Percentiles rank a stretch among this genome's conserved stretches.
These are phyloP conservation scores for Boletus fagicola DNA, from an alignment of 768 basidiomycete genomes.

Conservation along the genomic window DNA sequence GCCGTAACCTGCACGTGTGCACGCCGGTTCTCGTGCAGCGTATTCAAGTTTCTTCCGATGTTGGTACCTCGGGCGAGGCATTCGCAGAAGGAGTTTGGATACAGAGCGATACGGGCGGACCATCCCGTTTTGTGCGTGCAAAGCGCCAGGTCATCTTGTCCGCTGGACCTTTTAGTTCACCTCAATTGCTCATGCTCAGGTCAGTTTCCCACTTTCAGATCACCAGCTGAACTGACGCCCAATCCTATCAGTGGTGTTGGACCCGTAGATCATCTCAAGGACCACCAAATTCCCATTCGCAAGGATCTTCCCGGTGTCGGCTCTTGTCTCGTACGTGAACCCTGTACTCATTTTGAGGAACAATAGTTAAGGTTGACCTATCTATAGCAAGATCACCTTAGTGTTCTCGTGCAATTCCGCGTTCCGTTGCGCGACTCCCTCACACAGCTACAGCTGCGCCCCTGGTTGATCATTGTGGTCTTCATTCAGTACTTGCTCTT, in stretches of 20 bases:
- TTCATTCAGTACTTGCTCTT: neutral
- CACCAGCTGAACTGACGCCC: neutral
- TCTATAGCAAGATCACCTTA: neutral
- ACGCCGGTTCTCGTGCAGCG: neutral
- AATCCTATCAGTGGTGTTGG: neutral
- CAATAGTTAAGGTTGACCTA: neutral
- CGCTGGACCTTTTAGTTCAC: neutral
- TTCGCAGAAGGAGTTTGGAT: neutral
- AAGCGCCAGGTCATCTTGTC: neutral
- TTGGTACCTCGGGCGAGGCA: neutral
- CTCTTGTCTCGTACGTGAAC: neutral
- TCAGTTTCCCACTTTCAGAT: neutral
- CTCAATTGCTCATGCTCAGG: neutral
- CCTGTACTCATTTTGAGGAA: neutral
- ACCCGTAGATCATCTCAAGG: neutral
- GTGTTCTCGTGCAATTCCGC: neutral
- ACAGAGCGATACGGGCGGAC: neutral
- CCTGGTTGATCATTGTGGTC: neutral
- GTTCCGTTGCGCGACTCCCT: neutral
- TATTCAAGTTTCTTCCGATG: neutral
- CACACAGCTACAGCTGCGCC: neutral
- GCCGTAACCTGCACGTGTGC: neutral
- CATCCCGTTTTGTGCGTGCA: neutral
- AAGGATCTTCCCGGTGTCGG: neutral
- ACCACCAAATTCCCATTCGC: neutral